Conservation (phyloP, 139 green algal genomes). For the Chlorella sp. region DNA sequence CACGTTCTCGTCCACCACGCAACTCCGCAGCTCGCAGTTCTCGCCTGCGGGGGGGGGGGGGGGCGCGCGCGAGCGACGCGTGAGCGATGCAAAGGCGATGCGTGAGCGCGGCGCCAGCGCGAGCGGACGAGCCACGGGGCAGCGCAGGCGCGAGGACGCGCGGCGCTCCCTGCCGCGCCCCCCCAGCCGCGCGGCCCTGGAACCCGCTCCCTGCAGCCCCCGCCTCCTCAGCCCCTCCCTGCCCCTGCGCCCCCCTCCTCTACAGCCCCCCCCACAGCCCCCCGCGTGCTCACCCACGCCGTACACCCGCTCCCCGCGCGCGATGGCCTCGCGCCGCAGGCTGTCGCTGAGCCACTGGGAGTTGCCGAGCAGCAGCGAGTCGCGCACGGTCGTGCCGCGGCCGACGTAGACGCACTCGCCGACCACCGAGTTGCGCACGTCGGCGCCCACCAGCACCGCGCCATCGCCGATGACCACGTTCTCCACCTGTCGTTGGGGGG, state of each 20-base stretch:
- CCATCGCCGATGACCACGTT: slow-evolving; percentile 34
- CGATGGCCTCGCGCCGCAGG: background rate
- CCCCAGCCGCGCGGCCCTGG: background rate
- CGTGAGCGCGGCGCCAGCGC: background rate
- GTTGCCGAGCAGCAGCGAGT: slow-evolving; percentile 76
- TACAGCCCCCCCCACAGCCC: background rate
- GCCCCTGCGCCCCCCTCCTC: background rate
- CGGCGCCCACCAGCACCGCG: slow-evolving; percentile 43
- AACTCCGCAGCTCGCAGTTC: slow-evolving; percentile 49
- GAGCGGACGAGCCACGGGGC: background rate
- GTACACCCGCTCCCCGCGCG: slow-evolving; percentile 40
- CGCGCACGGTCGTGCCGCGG: slow-evolving; percentile 54
- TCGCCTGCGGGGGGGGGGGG: background rate
- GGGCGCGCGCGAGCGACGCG: background rate
- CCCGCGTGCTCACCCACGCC: slow-evolving; percentile 46
- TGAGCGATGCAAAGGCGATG: background rate
- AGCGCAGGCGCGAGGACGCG: background rate
- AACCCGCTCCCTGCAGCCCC: too few species aligned
- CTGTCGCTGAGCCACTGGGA: slow-evolving; percentile 62
- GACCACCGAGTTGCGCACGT: slow-evolving; percentile 65
- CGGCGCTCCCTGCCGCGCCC: too few species aligned
- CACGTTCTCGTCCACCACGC: slow-evolving; percentile 76
- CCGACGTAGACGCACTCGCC: slow-evolving; percentile 65
- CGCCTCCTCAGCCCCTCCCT: too few species aligned
- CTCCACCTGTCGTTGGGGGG: slow-evolving; percentile 7